Percentiles rank a stretch among this genome's conserved stretches.
These are phyloP conservation scores for Psidium guajava DNA, from an alignment of 345 rosid genomes.

Conservation along the genomic window DNA sequence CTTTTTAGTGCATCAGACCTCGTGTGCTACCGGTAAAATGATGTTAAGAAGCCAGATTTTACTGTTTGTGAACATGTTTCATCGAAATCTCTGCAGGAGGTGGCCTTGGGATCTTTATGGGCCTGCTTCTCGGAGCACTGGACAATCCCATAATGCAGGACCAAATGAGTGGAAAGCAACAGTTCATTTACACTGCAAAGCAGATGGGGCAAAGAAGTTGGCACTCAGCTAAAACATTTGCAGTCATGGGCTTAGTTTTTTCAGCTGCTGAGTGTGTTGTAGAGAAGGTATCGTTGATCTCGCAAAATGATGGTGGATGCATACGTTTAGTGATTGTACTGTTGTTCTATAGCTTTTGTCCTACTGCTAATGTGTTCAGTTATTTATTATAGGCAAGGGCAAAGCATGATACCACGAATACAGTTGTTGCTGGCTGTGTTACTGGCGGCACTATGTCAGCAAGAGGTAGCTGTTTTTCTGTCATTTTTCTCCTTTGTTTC, in stretches of 20 bases:
- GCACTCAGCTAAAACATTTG: slow-evolving; percentile 77
- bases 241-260: slow-evolving; percentile 86
- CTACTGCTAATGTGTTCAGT: background rate
- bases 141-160: slow-evolving; percentile 78
- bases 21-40: background rate
- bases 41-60: background rate
- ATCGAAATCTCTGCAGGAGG: slow-evolving; percentile 45
- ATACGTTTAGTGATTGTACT: background rate
- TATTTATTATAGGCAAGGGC: slow-evolving; percentile 52
- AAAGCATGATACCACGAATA: slow-evolving; percentile 73
- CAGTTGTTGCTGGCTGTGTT: slow-evolving; percentile 80
- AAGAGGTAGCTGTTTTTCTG: slow-evolving; percentile 37
- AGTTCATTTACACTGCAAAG: slow-evolving; percentile 55
- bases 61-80: background rate
- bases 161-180: slow-evolving; percentile 69
- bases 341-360: background rate
- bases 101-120: slow-evolving; percentile 84
- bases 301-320: background rate
- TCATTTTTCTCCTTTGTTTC: background rate
- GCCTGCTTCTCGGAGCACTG: slow-evolving; percentile 70
- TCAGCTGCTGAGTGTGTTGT: slow-evolving; percentile 81
- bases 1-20: background rate
- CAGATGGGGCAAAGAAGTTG: slow-evolving; percentile 90
- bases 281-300: slow-evolving; percentile 52
- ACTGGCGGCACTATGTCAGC: slow-evolving; percentile 88